Conservation (phyloP, 768 basidiomycete species). For the Pleurotus cornucopiae region DNA sequence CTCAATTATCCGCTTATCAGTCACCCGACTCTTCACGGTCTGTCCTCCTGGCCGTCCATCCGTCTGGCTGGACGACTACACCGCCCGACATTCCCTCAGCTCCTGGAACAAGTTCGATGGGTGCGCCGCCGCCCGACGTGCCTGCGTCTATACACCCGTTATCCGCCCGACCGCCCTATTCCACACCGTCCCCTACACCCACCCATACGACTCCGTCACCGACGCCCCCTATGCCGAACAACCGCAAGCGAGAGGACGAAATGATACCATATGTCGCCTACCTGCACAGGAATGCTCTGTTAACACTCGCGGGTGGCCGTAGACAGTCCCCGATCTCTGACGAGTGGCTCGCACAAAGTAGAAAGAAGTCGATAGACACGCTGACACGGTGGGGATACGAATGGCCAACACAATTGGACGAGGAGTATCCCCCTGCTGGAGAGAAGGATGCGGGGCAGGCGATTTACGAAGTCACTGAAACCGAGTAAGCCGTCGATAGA, state of each 20-base stretch:
- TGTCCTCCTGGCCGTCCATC: slow-evolving; percentile 77
- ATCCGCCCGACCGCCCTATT: slow-evolving; percentile 11
- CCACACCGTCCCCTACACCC: slow-evolving; percentile 11
- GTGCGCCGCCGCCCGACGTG: background rate
- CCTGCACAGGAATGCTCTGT: slow-evolving; percentile 41
- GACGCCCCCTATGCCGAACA: slow-evolving; percentile 15
- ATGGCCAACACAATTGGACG: slow-evolving; percentile 49
- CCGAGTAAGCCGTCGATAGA: slow-evolving; percentile 33
- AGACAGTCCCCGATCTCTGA: background rate
- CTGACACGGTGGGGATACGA: slow-evolving; percentile 38
- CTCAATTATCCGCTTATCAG: slow-evolving; percentile 29
- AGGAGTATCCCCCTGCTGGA: slow-evolving; percentile 35
- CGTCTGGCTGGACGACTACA: slow-evolving; percentile 63
- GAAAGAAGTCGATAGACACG: slow-evolving; percentile 25
- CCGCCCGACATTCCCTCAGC: slow-evolving; percentile 37
- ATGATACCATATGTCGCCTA: slow-evolving; percentile 27
- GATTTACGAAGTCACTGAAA: slow-evolving; percentile 30
- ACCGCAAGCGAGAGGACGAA: slow-evolving; percentile 3
- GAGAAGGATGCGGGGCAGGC: slow-evolving; percentile 29
- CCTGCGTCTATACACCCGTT: background rate
- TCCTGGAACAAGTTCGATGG: slow-evolving; percentile 5
- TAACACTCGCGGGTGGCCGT: slow-evolving; percentile 21
- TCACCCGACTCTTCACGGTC: slow-evolving; percentile 51
- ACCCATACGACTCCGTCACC: slow-evolving; percentile 13
- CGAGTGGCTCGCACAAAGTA: background rate